These are phyloP conservation scores for Sclerotinia sclerotiorum DNA, from an alignment of 2,329 filamentous ascomycete genomes.

Conservation along the genomic window DNA sequence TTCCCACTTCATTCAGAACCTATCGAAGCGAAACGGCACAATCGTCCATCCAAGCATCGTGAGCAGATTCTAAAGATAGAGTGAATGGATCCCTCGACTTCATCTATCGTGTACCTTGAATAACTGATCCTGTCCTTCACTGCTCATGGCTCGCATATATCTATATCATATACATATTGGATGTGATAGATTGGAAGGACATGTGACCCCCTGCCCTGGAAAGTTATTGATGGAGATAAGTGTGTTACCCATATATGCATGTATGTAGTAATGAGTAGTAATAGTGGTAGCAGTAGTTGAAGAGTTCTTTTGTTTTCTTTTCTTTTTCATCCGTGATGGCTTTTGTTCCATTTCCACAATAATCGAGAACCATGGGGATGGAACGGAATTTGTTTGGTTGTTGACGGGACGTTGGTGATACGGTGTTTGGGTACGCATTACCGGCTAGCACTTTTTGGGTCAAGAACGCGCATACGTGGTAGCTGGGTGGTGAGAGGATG, in stretches of 20 bases:
- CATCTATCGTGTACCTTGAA: conserved; percentile 1
- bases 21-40: conserved; percentile 7
- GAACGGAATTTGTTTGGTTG: not conserved
- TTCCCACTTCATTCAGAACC: not conserved
- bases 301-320: not conserved
- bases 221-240: not conserved
- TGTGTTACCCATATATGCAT: not conserved
- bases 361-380: not conserved
- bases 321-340: not conserved
- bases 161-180: not conserved
- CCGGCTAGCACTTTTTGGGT: not conserved
- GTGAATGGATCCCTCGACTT: not conserved
- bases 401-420: not conserved
- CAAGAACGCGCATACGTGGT: conserved; percentile 6
- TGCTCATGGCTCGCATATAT: not conserved
- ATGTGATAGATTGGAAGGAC: conserved; percentile 10
- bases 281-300: not conserved
- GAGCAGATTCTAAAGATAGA: conserved; percentile 6
- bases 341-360: not conserved
- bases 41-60: not conserved
- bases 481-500: not conserved
- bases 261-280: not conserved
- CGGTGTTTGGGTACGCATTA: not conserved
- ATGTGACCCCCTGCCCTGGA: not conserved
- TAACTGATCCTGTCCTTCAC: not conserved